Percentiles rank a stretch among this genome's conserved stretches.
Evolutionary conservation across 2,329 filamentous ascomycete species (phyloP).

Genomic region (Laburnicola sp.): DNA sequence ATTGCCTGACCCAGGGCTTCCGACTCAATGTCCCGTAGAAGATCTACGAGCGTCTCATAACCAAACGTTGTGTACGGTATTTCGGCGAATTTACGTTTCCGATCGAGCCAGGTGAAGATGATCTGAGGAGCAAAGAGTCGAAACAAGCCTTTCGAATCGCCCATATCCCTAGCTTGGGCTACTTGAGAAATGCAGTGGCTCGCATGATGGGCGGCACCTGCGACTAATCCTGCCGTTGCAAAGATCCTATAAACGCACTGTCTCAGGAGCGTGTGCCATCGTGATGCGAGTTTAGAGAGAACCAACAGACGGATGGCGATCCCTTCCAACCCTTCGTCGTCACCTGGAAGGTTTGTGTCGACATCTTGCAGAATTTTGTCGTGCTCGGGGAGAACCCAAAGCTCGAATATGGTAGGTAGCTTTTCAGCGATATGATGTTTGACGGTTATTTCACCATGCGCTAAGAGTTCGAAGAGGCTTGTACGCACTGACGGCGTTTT

Average conservation of each 20-base stretch:
- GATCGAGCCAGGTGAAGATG: slow-evolving; percentile 85
- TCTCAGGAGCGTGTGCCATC: slow-evolving; percentile 83
- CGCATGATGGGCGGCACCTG: slow-evolving; percentile 68
- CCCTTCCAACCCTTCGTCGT: slow-evolving; percentile 73
- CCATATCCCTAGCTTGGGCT: slow-evolving; percentile 65
- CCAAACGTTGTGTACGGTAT: slow-evolving; percentile 88
- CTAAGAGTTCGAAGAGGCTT: slow-evolving; percentile 73
- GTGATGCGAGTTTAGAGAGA: slow-evolving; percentile 74
- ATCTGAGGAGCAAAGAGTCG: slow-evolving; percentile 84
- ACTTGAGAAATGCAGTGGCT: slow-evolving; percentile 70
- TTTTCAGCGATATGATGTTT: slow-evolving; percentile 74
- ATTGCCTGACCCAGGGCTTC: slow-evolving; percentile 80
- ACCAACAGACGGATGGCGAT: slow-evolving; percentile 82
- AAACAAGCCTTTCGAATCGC: slow-evolving; percentile 72
- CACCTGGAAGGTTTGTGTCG: slow-evolving; percentile 73
- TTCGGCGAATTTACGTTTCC: slow-evolving; percentile 54
- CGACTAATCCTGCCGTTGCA: slow-evolving; percentile 78
- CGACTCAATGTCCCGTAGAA: slow-evolving; percentile 71
- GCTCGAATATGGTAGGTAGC: slow-evolving; percentile 74
- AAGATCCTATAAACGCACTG: slow-evolving; percentile 93
- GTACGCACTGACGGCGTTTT: slow-evolving; percentile 68
- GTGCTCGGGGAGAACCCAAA: slow-evolving; percentile 81
- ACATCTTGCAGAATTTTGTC: slow-evolving; percentile 84
- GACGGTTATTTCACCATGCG: slow-evolving; percentile 66
- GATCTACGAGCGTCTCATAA: slow-evolving; percentile 68